Conservation (phyloP, 2,329 filamentous ascomycete species). For the Cytospora paraplurivora region DNA sequence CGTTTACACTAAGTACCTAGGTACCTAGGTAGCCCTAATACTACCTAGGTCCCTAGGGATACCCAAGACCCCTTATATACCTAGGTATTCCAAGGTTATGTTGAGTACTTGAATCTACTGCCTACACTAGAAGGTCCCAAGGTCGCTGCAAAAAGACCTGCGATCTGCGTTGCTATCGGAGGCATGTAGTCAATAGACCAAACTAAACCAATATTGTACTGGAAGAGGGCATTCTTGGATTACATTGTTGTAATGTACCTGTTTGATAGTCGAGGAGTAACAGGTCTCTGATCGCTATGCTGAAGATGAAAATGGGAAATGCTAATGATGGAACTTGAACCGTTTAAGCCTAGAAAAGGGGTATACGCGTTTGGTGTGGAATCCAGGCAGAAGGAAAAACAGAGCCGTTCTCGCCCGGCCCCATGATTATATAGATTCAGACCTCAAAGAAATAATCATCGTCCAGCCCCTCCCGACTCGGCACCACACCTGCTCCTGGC, state of each 20-base stretch:
- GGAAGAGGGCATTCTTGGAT: not conserved
- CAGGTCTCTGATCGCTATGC: slow-evolving; percentile 18
- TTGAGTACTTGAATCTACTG: not conserved
- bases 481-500: slow-evolving; percentile 73
- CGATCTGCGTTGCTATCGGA: not conserved
- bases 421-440: slow-evolving; percentile 38
- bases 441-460: slow-evolving; percentile 93
- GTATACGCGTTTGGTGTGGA: slow-evolving; percentile 30
- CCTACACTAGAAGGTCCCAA: not conserved
- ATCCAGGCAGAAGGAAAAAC: slow-evolving; percentile 15
- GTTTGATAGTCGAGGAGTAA: not conserved
- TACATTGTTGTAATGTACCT: not conserved
- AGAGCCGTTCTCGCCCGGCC: not conserved
- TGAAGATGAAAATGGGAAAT: not conserved
- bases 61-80: not conserved
- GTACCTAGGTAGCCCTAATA: too few relatives aligned
- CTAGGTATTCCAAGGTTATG: too few relatives aligned
- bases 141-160: not conserved
- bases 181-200: not conserved
- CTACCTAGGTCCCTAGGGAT: not conserved
- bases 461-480: slow-evolving; percentile 81
- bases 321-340: not conserved
- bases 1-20: not conserved
- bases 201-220: not conserved
- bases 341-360: slow-evolving; percentile 9